phyloP scores from a whole-genome alignment of 441 rosid genomes.

The Arabidopsis lyrata region DNA sequence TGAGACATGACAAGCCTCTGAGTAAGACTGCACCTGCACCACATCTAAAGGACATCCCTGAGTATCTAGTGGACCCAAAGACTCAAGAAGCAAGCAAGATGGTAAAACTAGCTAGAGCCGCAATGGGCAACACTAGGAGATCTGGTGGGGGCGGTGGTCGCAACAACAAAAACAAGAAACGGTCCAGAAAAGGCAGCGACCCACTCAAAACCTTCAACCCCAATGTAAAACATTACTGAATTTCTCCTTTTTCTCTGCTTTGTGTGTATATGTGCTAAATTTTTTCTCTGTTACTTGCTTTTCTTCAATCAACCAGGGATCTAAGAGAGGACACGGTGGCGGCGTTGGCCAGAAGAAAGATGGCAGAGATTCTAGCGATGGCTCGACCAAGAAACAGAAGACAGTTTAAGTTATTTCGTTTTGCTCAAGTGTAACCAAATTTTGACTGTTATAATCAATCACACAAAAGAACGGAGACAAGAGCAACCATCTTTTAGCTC shows the following conservation, averaged over 20 bases:
- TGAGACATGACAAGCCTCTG: slow-evolving; percentile 83
- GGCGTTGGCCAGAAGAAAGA: slow-evolving; percentile 41
- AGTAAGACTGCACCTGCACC: slow-evolving; percentile 78
- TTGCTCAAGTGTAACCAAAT: slow-evolving; percentile 32
- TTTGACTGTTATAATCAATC: slow-evolving; percentile 39
- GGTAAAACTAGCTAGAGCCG: slow-evolving; percentile 84
- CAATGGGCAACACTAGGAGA: slow-evolving; percentile 67
- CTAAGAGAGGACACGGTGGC: slow-evolving; percentile 28
- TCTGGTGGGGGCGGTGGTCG: slow-evolving; percentile 44
- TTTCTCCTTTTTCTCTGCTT: not conserved
- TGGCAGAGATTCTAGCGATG: slow-evolving; percentile 35
- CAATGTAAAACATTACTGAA: slow-evolving; percentile 54
- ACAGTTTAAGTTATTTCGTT: slow-evolving; percentile 25
- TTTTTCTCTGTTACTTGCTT: slow-evolving; percentile 8
- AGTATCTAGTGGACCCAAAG: slow-evolving; percentile 72
- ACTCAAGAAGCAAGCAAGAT: slow-evolving; percentile 91
- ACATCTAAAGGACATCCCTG: slow-evolving; percentile 79
- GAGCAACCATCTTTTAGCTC: not conserved
- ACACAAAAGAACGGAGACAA: slow-evolving; percentile 6
- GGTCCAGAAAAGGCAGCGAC: slow-evolving; percentile 60
- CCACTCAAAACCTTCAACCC: slow-evolving; percentile 76
- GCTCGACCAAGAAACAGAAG: slow-evolving; percentile 38
- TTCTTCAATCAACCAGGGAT: slow-evolving; percentile 30
- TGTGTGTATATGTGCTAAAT: slow-evolving; percentile 1
- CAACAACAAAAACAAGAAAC: slow-evolving; percentile 56